Base-by-base conservation (phyloP, 2,329 filamentous ascomycete genomes). In the Aspergillus oerlinghausenensis region DNA sequence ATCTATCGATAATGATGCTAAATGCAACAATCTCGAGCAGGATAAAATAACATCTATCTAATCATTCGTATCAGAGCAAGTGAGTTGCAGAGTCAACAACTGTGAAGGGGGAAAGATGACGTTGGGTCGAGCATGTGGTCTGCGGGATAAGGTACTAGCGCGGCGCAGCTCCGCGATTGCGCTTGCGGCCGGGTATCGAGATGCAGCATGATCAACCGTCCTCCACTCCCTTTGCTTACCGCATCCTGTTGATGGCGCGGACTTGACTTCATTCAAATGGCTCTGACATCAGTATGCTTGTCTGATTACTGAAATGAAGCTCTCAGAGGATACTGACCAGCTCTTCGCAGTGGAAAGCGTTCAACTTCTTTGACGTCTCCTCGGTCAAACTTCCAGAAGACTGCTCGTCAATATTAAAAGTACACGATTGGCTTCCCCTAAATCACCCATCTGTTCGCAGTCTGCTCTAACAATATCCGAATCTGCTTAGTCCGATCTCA, bases 301-400 rank as follows among this genome's bases (percentile, higher is more conserved):
- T 2, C 9, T 5, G 32, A 3, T 3, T 3, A 17, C 23, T 9
- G 5, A 3, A 10, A 38, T 17, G 14, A 45, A 23, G 2, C n/a
- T 4, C 10, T 29, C 17, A 14, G 23, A 25, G 26, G 52, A 61
- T 47, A 62, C 53, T 62, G 35, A 63, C 51, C 3, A 28, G 11
- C 9, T 38, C n/a, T 40, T 4, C 8, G 7, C 63, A 96, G 93
- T 97, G 94, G 93, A 97, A 97, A 89, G 88, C 89, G 66, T 99
- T 99, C 80, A 92, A 96, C 82, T 99, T 99, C 87, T 97, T 99
- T 84, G 91, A 97, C 77, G 91, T 96, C 74, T 86, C 86, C 72
- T 88, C 89, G 72, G 87, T 97, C 74, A 86, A 88, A 70, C 82
- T 92, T 67, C 84, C 82, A 25, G 88, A 95, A 73, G 90, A 95